Base-by-base conservation (phyloP, 148 eudicot species). In the Rhododendron ovatum region DNA sequence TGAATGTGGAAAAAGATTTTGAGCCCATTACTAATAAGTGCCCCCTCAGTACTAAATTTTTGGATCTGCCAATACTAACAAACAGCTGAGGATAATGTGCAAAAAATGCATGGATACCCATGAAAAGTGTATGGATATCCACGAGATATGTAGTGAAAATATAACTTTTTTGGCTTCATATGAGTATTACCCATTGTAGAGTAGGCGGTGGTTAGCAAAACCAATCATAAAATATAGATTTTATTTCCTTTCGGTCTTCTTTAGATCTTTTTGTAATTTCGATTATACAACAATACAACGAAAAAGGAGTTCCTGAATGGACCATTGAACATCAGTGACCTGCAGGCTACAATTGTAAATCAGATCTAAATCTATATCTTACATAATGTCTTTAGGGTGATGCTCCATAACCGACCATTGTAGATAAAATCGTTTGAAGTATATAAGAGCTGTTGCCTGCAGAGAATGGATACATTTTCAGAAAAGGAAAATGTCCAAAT, bases 321-420 rank as follows among this genome's bases (percentile, higher is more conserved):
- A 53, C 76, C 51, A n/a, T 63, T 12, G 26, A 37, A 67, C 74
- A 59, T 10, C 50, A 41, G 51, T 50, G 20, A 84, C 12, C 79
- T 48, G 35, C 48, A 9, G 9, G 22, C 85, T 28, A 45, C 50
- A 28, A 67, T 48, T 33, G 41, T 73, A 28, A 47, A 37, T 12
- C 15, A 37, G n/a, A 71, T 50, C 18, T 11, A 84, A 63, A 71
- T 7, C 33, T 18, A 55, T 80, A 88, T 75, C 96, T 90, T 94
- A 96, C 99, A 96, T 96, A 28, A 95, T 93, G 90, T 92, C 88
- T 92, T 94, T 98, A 12, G 99, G 99, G 84, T 98, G 96, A 88
- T 95, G 98, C 87, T 95, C 96, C 99, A 97, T 95, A 87, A 95
- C 99, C 15, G 99, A 95, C 98, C 98, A 97, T 86, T 90, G 93